Base-by-base conservation (phyloP, 352 stramenopile genomes). In the Phytophthora cryptogea region DNA sequence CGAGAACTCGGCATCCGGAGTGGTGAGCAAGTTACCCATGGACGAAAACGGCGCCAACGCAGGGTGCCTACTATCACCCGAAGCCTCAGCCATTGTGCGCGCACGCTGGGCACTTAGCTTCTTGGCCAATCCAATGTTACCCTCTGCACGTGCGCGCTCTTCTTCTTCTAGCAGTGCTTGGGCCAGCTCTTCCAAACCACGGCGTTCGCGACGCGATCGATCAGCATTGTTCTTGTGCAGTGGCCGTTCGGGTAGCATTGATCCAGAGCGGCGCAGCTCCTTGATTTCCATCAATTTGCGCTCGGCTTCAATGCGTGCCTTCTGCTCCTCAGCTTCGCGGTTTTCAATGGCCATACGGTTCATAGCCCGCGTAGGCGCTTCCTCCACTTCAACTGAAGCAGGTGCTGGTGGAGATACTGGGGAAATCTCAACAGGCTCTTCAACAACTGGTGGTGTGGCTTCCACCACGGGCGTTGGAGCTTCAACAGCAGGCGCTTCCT, bases 231-330 rank as follows among this genome's bases (percentile, higher is more conserved):
- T 89, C 57, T 90, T 78, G 55, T 70, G 77, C 8, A 72, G 60
- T 37, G 75, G 74, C n/a, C 83, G 77, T 32, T 91, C 80, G 4
- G 81, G 74, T 35, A 77, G 59, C 59, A 85, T 84, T 27, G 82
- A 85, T 50, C 83, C 83, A 28, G 71, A 88, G 7, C 76, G 72
- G 43, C 79, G 78, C 37, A 93, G 70, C 40, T 89, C 79, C 70
- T 92, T 87, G 2, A 95, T 74, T 55, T 95, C 86, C 66, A 89
- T 72, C 39, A 95, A 48, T 57, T 93, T 95, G 31, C 77, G 83
- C 63, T 95, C 83, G 7, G 86, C 86, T 55, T 95, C 86, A 20
- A 86, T 28, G 10, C 86, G 86, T 13, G 86, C 86, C 47, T 89
- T 86, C 39, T 83, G 63, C 35, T 95, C 86, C 72, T 95, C 84